Evolutionary conservation across 2,329 filamentous ascomycete genomes (phyloP), one percentile per base, ranked within the genome.

Genomic region (Cryphonectria parasitica): DNA sequence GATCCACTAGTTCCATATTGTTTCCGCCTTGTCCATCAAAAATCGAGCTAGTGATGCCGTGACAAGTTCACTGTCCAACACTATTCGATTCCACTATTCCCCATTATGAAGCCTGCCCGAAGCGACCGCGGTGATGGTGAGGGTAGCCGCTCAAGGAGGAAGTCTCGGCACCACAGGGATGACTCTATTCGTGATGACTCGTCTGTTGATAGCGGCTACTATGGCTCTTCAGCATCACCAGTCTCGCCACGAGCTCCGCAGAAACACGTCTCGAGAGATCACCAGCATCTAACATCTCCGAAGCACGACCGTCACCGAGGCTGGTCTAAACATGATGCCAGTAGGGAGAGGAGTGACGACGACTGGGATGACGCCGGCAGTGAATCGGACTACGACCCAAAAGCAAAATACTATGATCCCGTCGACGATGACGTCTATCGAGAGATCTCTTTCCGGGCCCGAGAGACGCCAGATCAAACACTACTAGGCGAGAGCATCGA

Each of bases 361-460:
- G n/a, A 36, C 63, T n/a, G 63, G 28, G 3, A 31, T 28, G 45
- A 60, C 1, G 58, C 28, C 11, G 68, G 31, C 54, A 68, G 65
- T n/a, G 70, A 67, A 25, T 65, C 70, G 60, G 70, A 70, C 64
- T 72, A 72, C 36, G 68, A 72, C 22, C 70, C 70, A 3, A 72
- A 66, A 36, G 68, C 69, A 43, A 72, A 70, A 28, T 72, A 72
- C 45, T 72, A 72, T 31, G 28, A 70, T 8, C 31, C 66, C 8
- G 64, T 72, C n/a, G 39, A 72, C 7, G 70, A 70, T 15, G 65
- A 72, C 15, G 70, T 61, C 41, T 70, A 70, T 52, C 25, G 61
- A 22, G 49, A 66, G 15, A 70, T 72, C 11, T 70, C 70, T 11
- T 52, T 69, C 58, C 68, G 31, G 11, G 39, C 54, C 22, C 34